Evolutionary conservation across 257 asterid genomes (phyloP).

Genomic region (Salvia splendens): DNA sequence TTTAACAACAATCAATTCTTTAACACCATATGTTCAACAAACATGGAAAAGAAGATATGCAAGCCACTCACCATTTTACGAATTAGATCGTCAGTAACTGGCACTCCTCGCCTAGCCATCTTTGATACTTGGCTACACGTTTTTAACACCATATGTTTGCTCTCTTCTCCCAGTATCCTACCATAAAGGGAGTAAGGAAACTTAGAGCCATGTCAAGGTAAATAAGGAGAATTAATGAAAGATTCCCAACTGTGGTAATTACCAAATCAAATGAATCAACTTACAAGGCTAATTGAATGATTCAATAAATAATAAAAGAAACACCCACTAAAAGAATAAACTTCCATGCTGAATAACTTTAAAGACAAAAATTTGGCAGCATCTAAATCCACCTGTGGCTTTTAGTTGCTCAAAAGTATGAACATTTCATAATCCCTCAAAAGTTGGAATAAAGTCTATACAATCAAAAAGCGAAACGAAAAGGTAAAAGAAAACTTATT

Average conservation of each 20-base stretch:
- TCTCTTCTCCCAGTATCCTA: slow-evolving; percentile 36
- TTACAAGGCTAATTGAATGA: too few species aligned
- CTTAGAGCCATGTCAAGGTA: background rate
- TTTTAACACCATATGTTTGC: slow-evolving; percentile 38
- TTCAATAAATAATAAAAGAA: too few species aligned
- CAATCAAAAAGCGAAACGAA: background rate
- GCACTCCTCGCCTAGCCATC: background rate
- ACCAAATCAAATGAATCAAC: background rate
- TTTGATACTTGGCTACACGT: slow-evolving; percentile 11
- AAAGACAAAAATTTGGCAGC: background rate
- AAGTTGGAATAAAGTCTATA: background rate
- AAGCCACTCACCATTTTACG: slow-evolving; percentile 42
- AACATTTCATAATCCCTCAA: background rate
- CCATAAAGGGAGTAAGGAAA: background rate
- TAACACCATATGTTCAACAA: slow-evolving; percentile 1
- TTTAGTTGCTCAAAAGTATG: too few species aligned
- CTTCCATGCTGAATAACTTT: too few species aligned
- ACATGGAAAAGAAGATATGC: background rate
- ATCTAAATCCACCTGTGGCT: background rate
- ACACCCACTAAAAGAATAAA: too few species aligned
- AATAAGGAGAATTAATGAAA: background rate
- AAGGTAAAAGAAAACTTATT: background rate
- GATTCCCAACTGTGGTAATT: background rate
- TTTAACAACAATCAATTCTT: background rate
- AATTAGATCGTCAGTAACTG: slow-evolving; percentile 37